Evolutionary conservation across 768 basidiomycete species (phyloP).

Genomic region (Melanogaster broomeanus): DNA sequence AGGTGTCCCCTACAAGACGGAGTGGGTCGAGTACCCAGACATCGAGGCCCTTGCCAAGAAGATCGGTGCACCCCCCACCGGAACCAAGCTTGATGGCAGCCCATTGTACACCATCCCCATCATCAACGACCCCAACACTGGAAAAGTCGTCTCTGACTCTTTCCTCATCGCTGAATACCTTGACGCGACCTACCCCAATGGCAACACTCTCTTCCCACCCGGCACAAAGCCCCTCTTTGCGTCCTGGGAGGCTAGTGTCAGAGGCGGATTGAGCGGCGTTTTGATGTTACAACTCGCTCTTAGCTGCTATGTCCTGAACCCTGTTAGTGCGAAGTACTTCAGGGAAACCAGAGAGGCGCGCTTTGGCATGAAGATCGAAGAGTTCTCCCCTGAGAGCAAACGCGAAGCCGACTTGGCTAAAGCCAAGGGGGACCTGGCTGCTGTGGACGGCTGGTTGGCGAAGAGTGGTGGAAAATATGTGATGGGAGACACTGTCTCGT

Average conservation of each 20-base stretch:
- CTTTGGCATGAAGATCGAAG: constrained; percentile 37
- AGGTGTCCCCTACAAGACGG: constrained; percentile 40
- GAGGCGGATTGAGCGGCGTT: constrained; percentile 9
- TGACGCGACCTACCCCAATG: constrained; percentile 41
- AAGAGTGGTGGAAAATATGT: constrained; percentile 33
- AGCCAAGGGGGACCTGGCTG: constrained; percentile 23
- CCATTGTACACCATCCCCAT: constrained; percentile 42
- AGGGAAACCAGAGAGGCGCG: constrained; percentile 33
- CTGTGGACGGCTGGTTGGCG: constrained; percentile 32
- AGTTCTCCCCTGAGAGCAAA: constrained; percentile 33
- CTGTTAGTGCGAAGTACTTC: constrained; percentile 33
- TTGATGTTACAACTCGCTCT: constrained; percentile 13
- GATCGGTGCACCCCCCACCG: constrained; percentile 34
- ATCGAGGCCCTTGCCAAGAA: constrained; percentile 35
- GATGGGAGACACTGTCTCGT: constrained; percentile 34
- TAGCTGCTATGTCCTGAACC: constrained; percentile 20
- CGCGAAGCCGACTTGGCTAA: constrained; percentile 29
- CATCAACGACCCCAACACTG: constrained; percentile 41
- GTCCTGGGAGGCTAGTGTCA: constrained; percentile 33
- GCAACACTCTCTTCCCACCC: constrained; percentile 41
- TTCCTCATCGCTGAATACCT: constrained; percentile 47
- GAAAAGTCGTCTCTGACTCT: constrained; percentile 39
- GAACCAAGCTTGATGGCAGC: constrained; percentile 28
- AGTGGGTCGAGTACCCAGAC: constrained; percentile 46
- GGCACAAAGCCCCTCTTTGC: constrained; percentile 41